Conservation (phyloP, 2,329 filamentous ascomycete species). For the Paracamarosporium sp. region DNA sequence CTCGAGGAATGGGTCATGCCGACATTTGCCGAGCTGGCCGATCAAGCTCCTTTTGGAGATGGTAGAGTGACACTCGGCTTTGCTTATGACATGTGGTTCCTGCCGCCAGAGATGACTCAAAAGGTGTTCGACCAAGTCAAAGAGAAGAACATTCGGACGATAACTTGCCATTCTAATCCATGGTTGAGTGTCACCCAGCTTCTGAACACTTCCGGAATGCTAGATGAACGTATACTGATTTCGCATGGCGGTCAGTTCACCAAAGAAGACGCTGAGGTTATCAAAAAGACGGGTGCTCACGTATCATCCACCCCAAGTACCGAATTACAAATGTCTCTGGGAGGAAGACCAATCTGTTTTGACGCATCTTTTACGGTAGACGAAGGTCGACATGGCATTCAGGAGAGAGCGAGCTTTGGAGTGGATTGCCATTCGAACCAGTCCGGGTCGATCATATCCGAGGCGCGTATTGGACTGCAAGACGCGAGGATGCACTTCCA, state of each 20-base stretch:
- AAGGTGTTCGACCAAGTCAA: too few relatives aligned
- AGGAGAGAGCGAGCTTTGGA: conserved; percentile 57
- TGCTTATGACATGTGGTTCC: too few relatives aligned
- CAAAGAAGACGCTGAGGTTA: conserved; percentile 42
- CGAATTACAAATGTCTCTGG: conserved; percentile 58
- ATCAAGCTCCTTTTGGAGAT: too few relatives aligned
- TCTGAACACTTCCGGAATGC: conserved; percentile 45
- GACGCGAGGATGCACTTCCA: conserved; percentile 51
- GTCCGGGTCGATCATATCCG: conserved; percentile 51
- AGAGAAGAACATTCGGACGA: conserved; percentile 46
- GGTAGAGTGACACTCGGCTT: too few relatives aligned
- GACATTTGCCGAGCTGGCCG: too few relatives aligned
- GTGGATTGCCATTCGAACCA: conserved; percentile 63
- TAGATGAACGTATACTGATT: conserved; percentile 54
- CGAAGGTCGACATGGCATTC: conserved; percentile 25
- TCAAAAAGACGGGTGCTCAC: conserved; percentile 43
- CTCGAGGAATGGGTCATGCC: too few relatives aligned
- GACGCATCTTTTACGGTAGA: conserved; percentile 27
- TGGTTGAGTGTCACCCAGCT: conserved; percentile 22
- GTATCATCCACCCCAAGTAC: conserved; percentile 58
- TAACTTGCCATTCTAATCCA: conserved; percentile 50
- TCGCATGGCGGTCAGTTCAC: conserved; percentile 47
- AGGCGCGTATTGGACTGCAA: conserved; percentile 63
- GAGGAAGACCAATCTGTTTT: conserved; percentile 46
- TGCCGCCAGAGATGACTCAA: too few relatives aligned